Conservation (phyloP, 2,329 filamentous ascomycete species). For the Seiridium cupressi region DNA sequence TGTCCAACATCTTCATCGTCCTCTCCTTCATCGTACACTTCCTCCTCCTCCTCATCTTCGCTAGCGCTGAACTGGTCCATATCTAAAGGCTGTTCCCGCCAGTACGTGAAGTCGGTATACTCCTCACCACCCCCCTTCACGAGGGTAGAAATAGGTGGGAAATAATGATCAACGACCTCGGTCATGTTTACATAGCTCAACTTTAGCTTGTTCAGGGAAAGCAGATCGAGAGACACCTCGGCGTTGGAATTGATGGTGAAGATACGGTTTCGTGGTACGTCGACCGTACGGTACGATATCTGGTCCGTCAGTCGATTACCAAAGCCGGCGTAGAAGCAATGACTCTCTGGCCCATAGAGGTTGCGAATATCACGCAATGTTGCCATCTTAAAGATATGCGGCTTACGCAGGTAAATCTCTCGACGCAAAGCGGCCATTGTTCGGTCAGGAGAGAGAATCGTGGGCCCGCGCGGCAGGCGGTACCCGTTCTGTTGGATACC, state of each 20-base stretch:
- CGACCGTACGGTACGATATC: conserved; percentile 91
- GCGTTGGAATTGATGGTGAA: conserved; percentile 99
- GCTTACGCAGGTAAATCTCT: conserved; percentile 93
- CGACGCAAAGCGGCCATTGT: conserved; percentile 90
- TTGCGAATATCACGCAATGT: conserved; percentile 91
- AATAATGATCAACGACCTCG: conserved; percentile 97
- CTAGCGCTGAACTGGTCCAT: conserved; percentile 87
- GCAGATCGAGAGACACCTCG: conserved; percentile 86
- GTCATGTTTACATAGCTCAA: conserved; percentile 97
- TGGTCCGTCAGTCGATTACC: conserved; percentile 96
- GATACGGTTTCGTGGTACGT: conserved; percentile 90
- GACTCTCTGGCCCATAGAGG: conserved; percentile 73
- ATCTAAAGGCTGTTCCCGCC: conserved; percentile 82
- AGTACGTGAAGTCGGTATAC: conserved; percentile 96
- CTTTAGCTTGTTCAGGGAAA: conserved; percentile 91
- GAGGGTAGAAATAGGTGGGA: conserved; percentile 84
- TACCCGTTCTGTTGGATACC: conserved; percentile 88
- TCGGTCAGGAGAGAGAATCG: conserved; percentile 91
- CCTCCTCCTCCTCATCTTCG: conserved; percentile 44
- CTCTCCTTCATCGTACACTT: conserved; percentile 26
- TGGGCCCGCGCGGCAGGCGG: conserved; percentile 82
- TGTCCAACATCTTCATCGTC: conserved; percentile 41
- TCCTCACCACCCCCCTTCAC: conserved; percentile 89
- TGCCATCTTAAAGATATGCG: conserved; percentile 99
- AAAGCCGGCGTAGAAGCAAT: conserved; percentile 95